phyloP scores from a whole-genome alignment of 495 filamentous ascomycete species.

The Lindgomyces ingoldianus region DNA sequence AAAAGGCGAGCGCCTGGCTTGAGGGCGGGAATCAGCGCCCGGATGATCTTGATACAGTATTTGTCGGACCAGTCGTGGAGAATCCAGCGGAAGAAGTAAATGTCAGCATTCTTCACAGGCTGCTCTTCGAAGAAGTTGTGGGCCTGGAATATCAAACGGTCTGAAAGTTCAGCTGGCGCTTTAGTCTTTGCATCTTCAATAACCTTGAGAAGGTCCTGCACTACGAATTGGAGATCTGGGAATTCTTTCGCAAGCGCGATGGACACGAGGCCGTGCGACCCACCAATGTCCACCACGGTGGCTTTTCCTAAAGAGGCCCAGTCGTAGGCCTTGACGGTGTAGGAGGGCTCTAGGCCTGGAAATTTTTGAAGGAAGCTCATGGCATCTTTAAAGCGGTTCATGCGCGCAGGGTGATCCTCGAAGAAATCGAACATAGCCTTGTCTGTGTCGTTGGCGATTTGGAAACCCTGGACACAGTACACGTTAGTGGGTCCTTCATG shows the following conservation, averaged over 20 bases:
- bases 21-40: constrained; percentile 18
- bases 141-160: constrained; percentile 17
- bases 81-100: constrained; percentile 30
- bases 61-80: constrained; percentile 34
- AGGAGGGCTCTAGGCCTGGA: constrained; percentile 8
- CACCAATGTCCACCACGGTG: constrained; percentile 27
- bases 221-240: constrained; percentile 24
- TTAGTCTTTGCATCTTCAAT: constrained; percentile 36
- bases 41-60: constrained; percentile 25
- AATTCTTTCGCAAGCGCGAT: constrained; percentile 18
- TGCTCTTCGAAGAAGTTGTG: constrained; percentile 33
- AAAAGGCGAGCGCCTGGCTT: constrained; percentile 17
- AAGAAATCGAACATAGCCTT: constrained; percentile 14
- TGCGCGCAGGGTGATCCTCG: constrained; percentile 10
- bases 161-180: constrained; percentile 12
- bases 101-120: constrained; percentile 25
- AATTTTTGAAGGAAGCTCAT: constrained; percentile 17
- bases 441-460: constrained; percentile 7
- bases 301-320: constrained; percentile 5
- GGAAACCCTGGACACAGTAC: constrained; percentile 6
- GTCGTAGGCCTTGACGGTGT: constrained; percentile 12
- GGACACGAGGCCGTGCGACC: constrained; percentile 18
- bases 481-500: constrained; percentile 2
- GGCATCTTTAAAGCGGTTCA: constrained; percentile 9
- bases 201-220: constrained; percentile 30